Conservation (phyloP, 225 moss, liverwort and hornwort species). For the Straminergon stramineum region DNA sequence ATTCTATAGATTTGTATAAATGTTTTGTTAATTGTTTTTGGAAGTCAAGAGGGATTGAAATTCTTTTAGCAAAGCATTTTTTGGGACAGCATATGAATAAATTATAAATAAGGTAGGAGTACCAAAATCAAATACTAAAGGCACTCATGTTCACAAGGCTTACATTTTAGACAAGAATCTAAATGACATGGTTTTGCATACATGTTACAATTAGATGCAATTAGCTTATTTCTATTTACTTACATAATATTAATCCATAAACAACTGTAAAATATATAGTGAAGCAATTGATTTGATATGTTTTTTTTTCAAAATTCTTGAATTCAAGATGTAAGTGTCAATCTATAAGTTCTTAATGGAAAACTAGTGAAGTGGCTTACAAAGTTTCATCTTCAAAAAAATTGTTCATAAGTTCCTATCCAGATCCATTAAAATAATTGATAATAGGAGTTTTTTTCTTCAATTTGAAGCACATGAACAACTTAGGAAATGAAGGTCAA, state of each 20-base stretch:
- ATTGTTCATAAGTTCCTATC: not conserved
- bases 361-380: not conserved
- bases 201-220: not conserved
- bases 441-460: not conserved
- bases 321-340: not conserved
- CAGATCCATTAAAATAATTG: not conserved
- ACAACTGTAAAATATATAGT: not conserved
- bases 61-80: not conserved
- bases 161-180: not conserved
- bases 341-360: not conserved
- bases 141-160: not conserved
- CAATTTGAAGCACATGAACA: not conserved
- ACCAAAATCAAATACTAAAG: not conserved
- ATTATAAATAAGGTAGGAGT: not conserved
- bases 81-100: not conserved
- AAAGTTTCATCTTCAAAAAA: not conserved
- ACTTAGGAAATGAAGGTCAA: not conserved
- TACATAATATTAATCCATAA: not conserved
- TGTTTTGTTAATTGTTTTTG: not conserved
- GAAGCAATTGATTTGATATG: not conserved
- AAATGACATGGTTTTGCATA: not conserved
- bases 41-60: not conserved
- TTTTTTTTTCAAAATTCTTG: not conserved
- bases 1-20: rapidly evolving
- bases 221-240: not conserved